These are phyloP conservation scores for Exophiala bonariae DNA, from an alignment of 2,329 filamentous ascomycete genomes.

Conservation along the genomic window DNA sequence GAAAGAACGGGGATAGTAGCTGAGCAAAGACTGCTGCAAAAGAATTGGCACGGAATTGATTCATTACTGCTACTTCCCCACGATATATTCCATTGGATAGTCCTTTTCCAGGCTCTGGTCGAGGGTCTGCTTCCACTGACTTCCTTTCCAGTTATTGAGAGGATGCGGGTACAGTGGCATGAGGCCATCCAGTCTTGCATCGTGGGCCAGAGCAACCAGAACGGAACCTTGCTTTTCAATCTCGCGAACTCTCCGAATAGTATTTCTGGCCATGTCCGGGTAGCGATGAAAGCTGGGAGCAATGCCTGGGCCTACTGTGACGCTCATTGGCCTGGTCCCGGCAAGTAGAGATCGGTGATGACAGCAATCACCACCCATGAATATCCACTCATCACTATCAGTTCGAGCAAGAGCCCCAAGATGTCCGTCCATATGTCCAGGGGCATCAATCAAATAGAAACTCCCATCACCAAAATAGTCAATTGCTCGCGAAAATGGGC, in stretches of 20 bases:
- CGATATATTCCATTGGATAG: neutral
- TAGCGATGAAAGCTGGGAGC: neutral
- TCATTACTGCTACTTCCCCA: too few relatives aligned
- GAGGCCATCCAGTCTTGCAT: neutral
- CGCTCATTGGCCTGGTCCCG: neutral
- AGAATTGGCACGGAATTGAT: too few relatives aligned
- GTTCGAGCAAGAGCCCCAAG: constrained; percentile 25
- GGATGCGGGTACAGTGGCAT: neutral
- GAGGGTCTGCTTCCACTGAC: neutral
- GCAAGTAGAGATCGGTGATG: constrained; percentile 35
- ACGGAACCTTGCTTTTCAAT: neutral
- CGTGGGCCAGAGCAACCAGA: neutral
- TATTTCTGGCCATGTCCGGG: neutral
- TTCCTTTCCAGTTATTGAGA: neutral
- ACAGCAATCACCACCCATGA: constrained; percentile 52
- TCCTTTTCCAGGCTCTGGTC: neutral
- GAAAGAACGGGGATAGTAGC: too few relatives aligned
- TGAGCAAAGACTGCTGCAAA: too few relatives aligned
- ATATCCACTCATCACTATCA: constrained; percentile 40
- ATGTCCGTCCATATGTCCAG: constrained; percentile 29
- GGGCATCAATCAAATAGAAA: constrained; percentile 54
- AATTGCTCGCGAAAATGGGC: constrained; percentile 23
- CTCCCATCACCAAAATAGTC: constrained; percentile 59
- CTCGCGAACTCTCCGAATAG: neutral
- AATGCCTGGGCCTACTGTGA: neutral